Conservation (phyloP, 1,284 basidiomycete species). For the Boletus semigastroideus region DNA sequence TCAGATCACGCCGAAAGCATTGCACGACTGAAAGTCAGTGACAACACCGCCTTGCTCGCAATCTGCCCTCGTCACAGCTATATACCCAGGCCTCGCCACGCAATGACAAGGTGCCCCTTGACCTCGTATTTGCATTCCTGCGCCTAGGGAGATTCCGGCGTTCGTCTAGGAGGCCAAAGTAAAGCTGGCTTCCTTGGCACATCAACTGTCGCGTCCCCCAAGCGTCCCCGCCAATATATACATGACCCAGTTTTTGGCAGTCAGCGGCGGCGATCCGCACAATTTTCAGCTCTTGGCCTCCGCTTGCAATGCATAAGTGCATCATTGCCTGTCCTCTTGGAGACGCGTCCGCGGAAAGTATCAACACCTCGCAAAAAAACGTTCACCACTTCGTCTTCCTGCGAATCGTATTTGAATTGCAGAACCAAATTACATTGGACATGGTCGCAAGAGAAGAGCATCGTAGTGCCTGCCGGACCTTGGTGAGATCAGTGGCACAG, state of each 20-base stretch:
- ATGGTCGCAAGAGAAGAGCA: too few species aligned
- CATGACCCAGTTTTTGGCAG: not conserved
- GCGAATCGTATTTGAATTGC: not conserved
- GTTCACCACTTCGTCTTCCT: slow-evolving; percentile 1
- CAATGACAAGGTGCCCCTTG: slow-evolving; percentile 5
- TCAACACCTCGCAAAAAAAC: too few species aligned
- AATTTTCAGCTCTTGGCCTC: slow-evolving; percentile 24
- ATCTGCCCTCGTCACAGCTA: not conserved
- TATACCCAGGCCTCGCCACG: slow-evolving; percentile 9
- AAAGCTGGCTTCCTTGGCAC: slow-evolving; percentile 6
- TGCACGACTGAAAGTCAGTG: slow-evolving; percentile 19
- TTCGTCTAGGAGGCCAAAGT: slow-evolving; percentile 13
- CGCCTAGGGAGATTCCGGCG: slow-evolving; percentile 20
- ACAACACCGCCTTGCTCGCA: too few species aligned
- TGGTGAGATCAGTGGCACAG: too few species aligned
- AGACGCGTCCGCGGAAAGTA: not conserved
- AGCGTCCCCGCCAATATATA: slow-evolving; percentile 2
- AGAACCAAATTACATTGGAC: too few species aligned
- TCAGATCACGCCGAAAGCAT: slow-evolving; percentile 16
- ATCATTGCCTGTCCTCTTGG: slow-evolving; percentile 1
- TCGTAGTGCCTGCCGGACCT: too few species aligned
- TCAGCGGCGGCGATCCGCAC: slow-evolving; percentile 13
- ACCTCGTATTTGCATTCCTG: slow-evolving; percentile 12
- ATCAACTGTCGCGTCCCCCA: too few species aligned
- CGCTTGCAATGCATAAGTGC: slow-evolving; percentile 17